These are phyloP conservation scores for Hirsutella minnesotensis DNA, from an alignment of 2,329 filamentous ascomycete species.

Conservation along the genomic window DNA sequence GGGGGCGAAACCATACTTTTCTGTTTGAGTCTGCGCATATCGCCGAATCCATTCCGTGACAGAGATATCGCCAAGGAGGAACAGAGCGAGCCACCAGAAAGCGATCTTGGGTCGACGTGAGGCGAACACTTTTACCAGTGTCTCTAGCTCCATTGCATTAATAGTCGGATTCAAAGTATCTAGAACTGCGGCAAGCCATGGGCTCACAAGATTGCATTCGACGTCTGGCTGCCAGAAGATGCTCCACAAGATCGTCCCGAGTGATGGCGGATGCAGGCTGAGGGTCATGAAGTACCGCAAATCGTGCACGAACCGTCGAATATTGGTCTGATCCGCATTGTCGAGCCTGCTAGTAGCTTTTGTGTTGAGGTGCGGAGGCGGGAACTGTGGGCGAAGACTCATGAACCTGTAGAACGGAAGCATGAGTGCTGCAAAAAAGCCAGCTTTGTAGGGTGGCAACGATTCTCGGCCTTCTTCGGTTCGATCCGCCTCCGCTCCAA, in stretches of 20 bases:
- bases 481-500: not conserved
- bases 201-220: slow-evolving; percentile 12
- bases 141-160: slow-evolving; percentile 3
- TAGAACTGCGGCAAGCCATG: slow-evolving; percentile 9
- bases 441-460: slow-evolving; percentile 1
- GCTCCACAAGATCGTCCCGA: slow-evolving; percentile 11
- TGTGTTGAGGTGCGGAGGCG: not conserved
- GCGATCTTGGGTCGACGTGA: slow-evolving; percentile 8
- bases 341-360: not conserved
- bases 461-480: not conserved
- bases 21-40: slow-evolving; percentile 7
- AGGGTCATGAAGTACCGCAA: slow-evolving; percentile 12
- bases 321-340: not conserved
- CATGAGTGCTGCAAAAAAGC: slow-evolving; percentile 2
- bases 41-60: slow-evolving; percentile 4
- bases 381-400: not conserved
- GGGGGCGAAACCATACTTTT: slow-evolving; percentile 6
- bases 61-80: slow-evolving; percentile 4
- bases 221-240: slow-evolving; percentile 14
- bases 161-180: slow-evolving; percentile 5
- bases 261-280: slow-evolving; percentile 5
- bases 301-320: slow-evolving; percentile 5
- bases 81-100: slow-evolving; percentile 11
- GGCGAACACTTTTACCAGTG: slow-evolving; percentile 6
- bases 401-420: slow-evolving; percentile 1